Conservation (phyloP, 768 basidiomycete species). For the Lyophyllum shimeji region DNA sequence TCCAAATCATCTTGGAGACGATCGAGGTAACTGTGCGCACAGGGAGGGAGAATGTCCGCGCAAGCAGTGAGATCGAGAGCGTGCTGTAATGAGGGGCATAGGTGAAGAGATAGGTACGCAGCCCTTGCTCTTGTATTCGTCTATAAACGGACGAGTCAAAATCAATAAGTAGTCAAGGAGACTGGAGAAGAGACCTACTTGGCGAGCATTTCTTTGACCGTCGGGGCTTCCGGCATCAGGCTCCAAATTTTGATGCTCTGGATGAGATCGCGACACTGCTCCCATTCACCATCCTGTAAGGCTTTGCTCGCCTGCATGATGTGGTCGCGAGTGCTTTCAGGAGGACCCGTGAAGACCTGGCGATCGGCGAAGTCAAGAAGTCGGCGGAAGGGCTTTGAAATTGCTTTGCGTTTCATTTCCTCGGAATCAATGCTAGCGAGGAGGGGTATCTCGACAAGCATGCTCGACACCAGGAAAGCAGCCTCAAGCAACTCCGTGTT, state of each 20-base stretch:
- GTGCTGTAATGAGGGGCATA: constrained; percentile 93
- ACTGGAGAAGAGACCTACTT: constrained; percentile 52
- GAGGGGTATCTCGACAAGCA: constrained; percentile 96
- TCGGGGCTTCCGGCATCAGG: constrained; percentile 84
- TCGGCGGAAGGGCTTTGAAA: constrained; percentile 96
- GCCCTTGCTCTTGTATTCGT: constrained; percentile 96
- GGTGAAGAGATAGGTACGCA: constrained; percentile 97
- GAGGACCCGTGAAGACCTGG: constrained; percentile 96
- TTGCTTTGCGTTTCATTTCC: constrained; percentile 87
- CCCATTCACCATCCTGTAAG: constrained; percentile 95
- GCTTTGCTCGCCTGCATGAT: constrained; percentile 99
- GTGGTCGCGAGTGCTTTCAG: constrained; percentile 98
- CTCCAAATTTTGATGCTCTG: constrained; percentile 98
- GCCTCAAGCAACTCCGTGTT: constrained; percentile 98
- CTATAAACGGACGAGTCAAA: constrained; percentile 35
- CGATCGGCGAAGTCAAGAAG: constrained; percentile 95
- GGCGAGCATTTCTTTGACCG: constrained; percentile 93
- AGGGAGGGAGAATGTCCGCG: constrained; percentile 85
- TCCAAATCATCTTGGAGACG: constrained; percentile 99
- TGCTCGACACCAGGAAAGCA: constrained; percentile 96
- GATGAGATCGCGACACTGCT: constrained; percentile 89
- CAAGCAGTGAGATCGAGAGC: constrained; percentile 83
- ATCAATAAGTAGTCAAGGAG: constrained; percentile 10
- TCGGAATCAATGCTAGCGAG: constrained; percentile 94
- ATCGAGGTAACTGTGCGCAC: constrained; percentile 82